phyloP scores from a whole-genome alignment of 1,139 yeast genomes.

The Candida tetrigidarum region DNA sequence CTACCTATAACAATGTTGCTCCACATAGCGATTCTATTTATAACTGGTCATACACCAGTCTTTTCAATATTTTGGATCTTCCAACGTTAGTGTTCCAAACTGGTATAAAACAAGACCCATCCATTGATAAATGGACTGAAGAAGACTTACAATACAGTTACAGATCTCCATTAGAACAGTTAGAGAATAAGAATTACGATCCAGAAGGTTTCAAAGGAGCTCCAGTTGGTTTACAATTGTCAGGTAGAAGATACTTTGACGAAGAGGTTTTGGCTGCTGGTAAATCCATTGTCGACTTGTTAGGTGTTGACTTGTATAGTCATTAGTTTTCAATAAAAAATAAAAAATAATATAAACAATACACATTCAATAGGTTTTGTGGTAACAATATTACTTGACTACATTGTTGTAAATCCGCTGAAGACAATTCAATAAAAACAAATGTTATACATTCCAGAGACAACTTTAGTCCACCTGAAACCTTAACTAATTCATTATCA shows the following conservation, averaged over 20 bases:
- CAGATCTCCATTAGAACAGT: constrained; percentile 50
- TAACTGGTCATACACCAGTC: constrained; percentile 78
- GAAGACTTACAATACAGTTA: constrained; percentile 29
- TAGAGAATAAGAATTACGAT: constrained; percentile 37
- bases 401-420: no score
- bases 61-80: constrained; percentile 67
- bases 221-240: constrained; percentile 45
- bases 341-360: no score
- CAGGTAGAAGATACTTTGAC: constrained; percentile 43
- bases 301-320: constrained; percentile 26
- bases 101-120: constrained; percentile 60
- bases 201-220: constrained; percentile 42
- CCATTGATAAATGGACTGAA: constrained; percentile 43
- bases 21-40: constrained; percentile 66
- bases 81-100: constrained; percentile 67
- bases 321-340: no score
- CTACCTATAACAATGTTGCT: constrained; percentile 73
- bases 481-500: no score
- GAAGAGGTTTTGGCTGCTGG: constrained; percentile 49
- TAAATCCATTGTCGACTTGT: constrained; percentile 33
- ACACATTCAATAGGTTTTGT: no score
- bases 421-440: no score
- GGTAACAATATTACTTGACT: no score
- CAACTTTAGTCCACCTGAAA: no score
- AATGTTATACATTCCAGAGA: no score